A percentile compares a stretch with the other conserved stretches of the same genome.
Conservation (phyloP, 768 basidiomycete genomes). For the Pleurotus platypus region DNA sequence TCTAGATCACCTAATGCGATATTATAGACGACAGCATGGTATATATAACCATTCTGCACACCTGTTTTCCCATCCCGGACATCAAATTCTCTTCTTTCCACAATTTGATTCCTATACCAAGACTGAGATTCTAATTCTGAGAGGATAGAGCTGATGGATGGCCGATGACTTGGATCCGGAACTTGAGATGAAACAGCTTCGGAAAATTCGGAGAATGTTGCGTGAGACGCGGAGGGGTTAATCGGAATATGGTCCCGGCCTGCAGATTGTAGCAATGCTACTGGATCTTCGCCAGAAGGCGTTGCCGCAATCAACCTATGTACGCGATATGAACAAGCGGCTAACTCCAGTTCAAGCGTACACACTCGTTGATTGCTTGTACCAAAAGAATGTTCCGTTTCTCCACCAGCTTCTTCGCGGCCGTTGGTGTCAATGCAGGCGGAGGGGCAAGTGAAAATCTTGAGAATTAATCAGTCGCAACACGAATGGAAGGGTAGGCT, state of each 20-base stretch:
- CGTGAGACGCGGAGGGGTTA: slow-evolving; percentile 36
- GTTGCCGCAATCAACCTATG: slow-evolving; percentile 58
- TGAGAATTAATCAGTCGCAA: slow-evolving; percentile 7
- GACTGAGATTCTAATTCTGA: slow-evolving; percentile 50
- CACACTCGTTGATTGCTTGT: slow-evolving; percentile 67
- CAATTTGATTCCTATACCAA: slow-evolving; percentile 74
- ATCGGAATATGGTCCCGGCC: slow-evolving; percentile 71
- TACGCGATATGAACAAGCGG: background rate
- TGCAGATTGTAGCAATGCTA: slow-evolving; percentile 59
- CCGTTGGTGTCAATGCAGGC: slow-evolving; percentile 47
- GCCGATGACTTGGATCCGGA: slow-evolving; percentile 48
- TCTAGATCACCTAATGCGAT: slow-evolving; percentile 40
- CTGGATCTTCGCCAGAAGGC: slow-evolving; percentile 53
- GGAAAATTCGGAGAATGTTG: slow-evolving; percentile 4
- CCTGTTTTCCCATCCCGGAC: slow-evolving; percentile 53
- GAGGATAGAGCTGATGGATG: slow-evolving; percentile 55
- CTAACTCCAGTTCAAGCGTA: background rate
- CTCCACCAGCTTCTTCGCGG: slow-evolving; percentile 68
- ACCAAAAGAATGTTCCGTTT: slow-evolving; percentile 63
- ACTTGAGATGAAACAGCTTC: slow-evolving; percentile 19
- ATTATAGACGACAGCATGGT: background rate
- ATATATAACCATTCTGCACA: slow-evolving; percentile 15
- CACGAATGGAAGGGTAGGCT: background rate
- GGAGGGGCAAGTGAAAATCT: slow-evolving; percentile 24
- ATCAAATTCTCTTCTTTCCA: slow-evolving; percentile 48